phyloP scores from a whole-genome alignment of 164 flowering plant species.

The Chimonanthus salicifolius region DNA sequence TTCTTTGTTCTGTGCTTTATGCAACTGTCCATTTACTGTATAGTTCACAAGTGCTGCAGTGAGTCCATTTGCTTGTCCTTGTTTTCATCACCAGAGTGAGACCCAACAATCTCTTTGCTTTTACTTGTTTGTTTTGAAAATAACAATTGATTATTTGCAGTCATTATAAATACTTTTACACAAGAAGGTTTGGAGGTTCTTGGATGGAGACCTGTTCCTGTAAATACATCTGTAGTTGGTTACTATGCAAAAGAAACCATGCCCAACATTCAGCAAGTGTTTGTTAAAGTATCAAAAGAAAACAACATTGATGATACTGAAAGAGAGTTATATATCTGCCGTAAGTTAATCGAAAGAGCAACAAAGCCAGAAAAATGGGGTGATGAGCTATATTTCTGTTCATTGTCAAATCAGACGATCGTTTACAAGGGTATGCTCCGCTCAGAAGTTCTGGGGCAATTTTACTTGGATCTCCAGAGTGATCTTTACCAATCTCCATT shows the following conservation, averaged over 20 bases:
- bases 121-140: not conserved
- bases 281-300: constrained; percentile 70
- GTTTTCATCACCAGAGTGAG: not conserved
- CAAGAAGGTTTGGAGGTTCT: constrained; percentile 97
- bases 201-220: constrained; percentile 98
- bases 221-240: constrained; percentile 75
- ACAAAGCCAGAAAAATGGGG: constrained; percentile 70
- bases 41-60: not conserved
- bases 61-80: not conserved
- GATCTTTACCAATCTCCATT: constrained; percentile 81
- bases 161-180: constrained; percentile 49
- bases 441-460: constrained; percentile 87
- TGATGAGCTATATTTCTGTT: constrained; percentile 86
- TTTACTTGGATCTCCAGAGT: constrained; percentile 79
- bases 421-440: constrained; percentile 99
- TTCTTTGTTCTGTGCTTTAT: not conserved
- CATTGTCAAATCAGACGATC: constrained; percentile 90
- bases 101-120: not conserved
- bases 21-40: not conserved
- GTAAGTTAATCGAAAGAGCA: constrained; percentile 80
- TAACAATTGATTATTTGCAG: constrained; percentile 44
- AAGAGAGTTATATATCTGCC: constrained; percentile 86
- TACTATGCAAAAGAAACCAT: constrained; percentile 78
- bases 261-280: constrained; percentile 92
- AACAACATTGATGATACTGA: constrained; percentile 85